Percentiles rank a stretch among this genome's conserved stretches.
Conservation (phyloP, 2,329 filamentous ascomycete species). For the Talaromyces amestolkiae region DNA sequence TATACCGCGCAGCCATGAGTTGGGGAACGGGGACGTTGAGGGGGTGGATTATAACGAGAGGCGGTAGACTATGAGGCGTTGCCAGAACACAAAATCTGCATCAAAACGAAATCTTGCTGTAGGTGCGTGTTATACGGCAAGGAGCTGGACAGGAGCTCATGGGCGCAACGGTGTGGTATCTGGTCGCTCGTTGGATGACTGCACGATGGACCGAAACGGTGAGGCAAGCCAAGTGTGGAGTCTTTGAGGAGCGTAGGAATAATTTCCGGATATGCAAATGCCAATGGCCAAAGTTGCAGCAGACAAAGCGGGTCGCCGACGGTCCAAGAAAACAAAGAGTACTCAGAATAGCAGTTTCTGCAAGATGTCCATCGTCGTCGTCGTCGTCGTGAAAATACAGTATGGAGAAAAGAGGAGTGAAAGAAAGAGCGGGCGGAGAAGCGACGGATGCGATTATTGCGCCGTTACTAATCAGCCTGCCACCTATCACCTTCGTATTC, state of each 20-base stretch:
- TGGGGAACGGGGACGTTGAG: neutral
- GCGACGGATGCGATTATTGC: neutral
- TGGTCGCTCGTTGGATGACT: neutral
- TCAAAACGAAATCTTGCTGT: constrained; percentile 4
- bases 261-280: constrained; percentile 13
- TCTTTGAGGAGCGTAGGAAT: constrained; percentile 1
- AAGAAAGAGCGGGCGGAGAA: neutral
- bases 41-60: neutral
- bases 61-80: neutral
- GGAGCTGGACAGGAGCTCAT: constrained; percentile 6
- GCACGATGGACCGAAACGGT: neutral
- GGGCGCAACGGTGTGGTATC: neutral
- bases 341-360: neutral
- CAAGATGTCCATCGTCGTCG: neutral
- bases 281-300: neutral
- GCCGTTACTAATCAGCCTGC: constrained; percentile 2
- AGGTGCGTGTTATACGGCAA: neutral
- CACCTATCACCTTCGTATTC: constrained; percentile 2
- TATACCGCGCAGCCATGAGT: constrained; percentile 21
- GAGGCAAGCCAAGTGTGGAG: constrained; percentile 14
- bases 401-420: neutral
- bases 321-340: neutral
- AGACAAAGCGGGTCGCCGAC: neutral
- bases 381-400: neutral
- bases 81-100: neutral